These are phyloP conservation scores for Halenospora varia DNA, from an alignment of 495 filamentous ascomycete species.

Conservation along the genomic window DNA sequence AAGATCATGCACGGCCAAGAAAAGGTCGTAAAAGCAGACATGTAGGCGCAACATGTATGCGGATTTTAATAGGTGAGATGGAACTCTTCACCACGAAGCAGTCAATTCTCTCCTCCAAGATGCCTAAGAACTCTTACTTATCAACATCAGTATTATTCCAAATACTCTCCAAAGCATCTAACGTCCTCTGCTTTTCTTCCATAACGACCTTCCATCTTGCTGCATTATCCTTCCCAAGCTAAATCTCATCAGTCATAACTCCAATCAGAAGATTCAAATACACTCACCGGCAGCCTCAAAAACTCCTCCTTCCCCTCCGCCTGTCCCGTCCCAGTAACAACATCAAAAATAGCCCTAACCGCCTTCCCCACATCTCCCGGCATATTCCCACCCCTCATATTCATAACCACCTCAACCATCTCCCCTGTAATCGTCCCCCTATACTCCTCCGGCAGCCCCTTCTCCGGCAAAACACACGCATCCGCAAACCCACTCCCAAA, in stretches of 20 bases:
- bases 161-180: slow-evolving; percentile 39
- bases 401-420: slow-evolving; percentile 14
- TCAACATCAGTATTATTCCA: slow-evolving; percentile 35
- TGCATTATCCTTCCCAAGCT: slow-evolving; percentile 42
- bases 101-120: too few relatives aligned
- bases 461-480: slow-evolving; percentile 9
- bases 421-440: slow-evolving; percentile 17
- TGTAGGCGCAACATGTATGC: too few relatives aligned
- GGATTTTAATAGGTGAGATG: too few relatives aligned
- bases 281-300: slow-evolving; percentile 38
- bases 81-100: too few relatives aligned
- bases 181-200: slow-evolving; percentile 27
- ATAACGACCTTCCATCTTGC: slow-evolving; percentile 31
- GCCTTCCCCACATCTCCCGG: slow-evolving; percentile 48
- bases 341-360: slow-evolving; percentile 41
- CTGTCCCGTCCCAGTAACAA: slow-evolving; percentile 29
- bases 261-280: too few relatives aligned
- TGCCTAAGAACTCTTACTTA: too few relatives aligned
- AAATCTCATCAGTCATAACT: too few relatives aligned
- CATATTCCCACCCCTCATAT: slow-evolving; percentile 26
- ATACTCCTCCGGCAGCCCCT: slow-evolving; percentile 19
- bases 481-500: slow-evolving; percentile 42
- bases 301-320: slow-evolving; percentile 35
- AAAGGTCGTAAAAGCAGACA: too few relatives aligned
- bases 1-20: too few relatives aligned